Base-by-base conservation (phyloP, 257 asterid species). In the Echites panduratus region DNA sequence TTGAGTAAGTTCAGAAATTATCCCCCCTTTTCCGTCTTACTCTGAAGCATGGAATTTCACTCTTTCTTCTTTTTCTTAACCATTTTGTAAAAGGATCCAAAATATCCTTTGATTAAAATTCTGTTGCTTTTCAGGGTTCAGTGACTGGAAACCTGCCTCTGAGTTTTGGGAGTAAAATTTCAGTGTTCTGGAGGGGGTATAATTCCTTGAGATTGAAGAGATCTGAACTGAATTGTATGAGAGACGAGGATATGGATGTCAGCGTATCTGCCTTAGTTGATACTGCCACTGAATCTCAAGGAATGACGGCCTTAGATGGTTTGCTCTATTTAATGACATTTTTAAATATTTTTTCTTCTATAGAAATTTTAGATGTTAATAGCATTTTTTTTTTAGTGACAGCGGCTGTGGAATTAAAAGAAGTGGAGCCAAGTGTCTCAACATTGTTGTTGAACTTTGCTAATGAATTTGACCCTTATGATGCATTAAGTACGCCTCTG, bases 401-500 rank as follows among this genome's bases (percentile, higher is more conserved):
- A 75, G 74, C 84, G 84, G 96, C 80, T 27, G 75, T 27, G 47
- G 87, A 65, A 77, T 64, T 68, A 27, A 40, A 74, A 61, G 81
- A 81, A 57, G 78, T 47, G 70, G 81, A 81, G 52, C 93, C 86
- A 0, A 92, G 90, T 78, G 87, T 95, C 76, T 86, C 98, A 59
- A 95, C 99, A 8, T 65, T 89, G 76, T 82, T 95, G 92, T 82
- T 95, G 97, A 90, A 92, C 79, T 95, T 95, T 73, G 57, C 81
- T 68, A 89, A 87, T 50, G 96, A 92, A 13, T 92, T 92, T 78
- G 99, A 95, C 84, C 97, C 97, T 74, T 95, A 89, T 45, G 91
- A 72, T 16, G 96, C 98, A 38, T 40, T 86, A 66, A 95, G 97
- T 83, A 95, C 98, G 3, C 99, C 99, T 76, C 88, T 95, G 17